phyloP scores from a whole-genome alignment of 129 eudicot species.

The Lactuca sativa region DNA sequence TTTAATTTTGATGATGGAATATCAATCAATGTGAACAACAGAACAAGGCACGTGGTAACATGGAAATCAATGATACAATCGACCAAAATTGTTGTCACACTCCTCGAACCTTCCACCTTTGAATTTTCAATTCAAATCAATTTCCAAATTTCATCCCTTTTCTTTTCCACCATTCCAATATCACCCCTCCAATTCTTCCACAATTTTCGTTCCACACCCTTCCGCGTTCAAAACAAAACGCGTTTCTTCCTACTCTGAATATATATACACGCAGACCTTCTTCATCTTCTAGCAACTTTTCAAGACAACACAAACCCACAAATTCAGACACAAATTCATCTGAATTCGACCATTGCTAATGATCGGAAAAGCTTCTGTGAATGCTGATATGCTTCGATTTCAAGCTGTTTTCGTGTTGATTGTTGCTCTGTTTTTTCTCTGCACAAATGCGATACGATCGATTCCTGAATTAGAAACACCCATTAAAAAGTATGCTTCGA shows the following conservation, averaged over 20 bases:
- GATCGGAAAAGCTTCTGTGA: slow-evolving; percentile 10
- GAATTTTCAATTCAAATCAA: slow-evolving; percentile 22
- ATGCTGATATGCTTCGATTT: slow-evolving; percentile 29
- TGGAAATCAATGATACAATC: slow-evolving; percentile 22
- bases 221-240: slow-evolving; percentile 28
- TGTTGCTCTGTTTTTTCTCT: slow-evolving; percentile 24
- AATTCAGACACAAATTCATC: background rate
- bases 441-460: slow-evolving; percentile 42
- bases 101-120: slow-evolving; percentile 42
- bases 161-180: background rate
- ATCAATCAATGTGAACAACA: slow-evolving; percentile 22
- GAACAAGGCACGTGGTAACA: slow-evolving; percentile 33
- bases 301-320: slow-evolving; percentile 1
- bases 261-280: slow-evolving; percentile 6
- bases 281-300: background rate
- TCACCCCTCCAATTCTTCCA: slow-evolving; percentile 13
- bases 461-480: slow-evolving; percentile 22
- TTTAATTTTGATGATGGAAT: slow-evolving; percentile 2
- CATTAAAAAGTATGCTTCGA: background rate
- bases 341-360: slow-evolving; percentile 5
- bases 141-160: background rate
- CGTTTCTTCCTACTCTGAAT: slow-evolving; percentile 11
- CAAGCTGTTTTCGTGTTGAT: slow-evolving; percentile 18
- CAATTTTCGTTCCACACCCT: slow-evolving; percentile 3
- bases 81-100: slow-evolving; percentile 25